Base-by-base conservation (phyloP, 768 basidiomycete genomes). In the Suillus bovinus region DNA sequence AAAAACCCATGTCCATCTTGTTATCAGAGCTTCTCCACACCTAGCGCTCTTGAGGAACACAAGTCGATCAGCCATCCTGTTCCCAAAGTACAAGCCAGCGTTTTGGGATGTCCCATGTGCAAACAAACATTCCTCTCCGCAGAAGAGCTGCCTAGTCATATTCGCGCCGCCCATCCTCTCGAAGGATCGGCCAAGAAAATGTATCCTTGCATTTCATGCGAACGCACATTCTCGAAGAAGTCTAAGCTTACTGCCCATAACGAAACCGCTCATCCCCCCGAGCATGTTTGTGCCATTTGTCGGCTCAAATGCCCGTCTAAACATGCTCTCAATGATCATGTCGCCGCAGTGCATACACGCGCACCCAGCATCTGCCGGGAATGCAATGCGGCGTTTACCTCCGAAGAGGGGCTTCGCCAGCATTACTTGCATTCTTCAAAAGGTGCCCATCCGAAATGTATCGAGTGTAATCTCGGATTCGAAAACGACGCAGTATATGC, bases 401-500 rank as follows among this genome's bases (percentile, higher is more conserved):
- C 72, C 42, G 73, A 79, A 54, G 79, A 78, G 13, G 72, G 74
- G 3, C 72, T 82, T 3, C 64, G 71, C 22, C 63, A 67, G 3
- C 82, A 84, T 61, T 82, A 81, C 65, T 71, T 66, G 49, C 69
- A 75, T 5, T 77, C 80, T 4, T 50, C 70, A 9, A 68, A 68
- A 46, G 67, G 70, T 20, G 17, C 71, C 13, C 82, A 83, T 38
- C 79, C 80, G 1, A 66, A 67, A 5, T 81, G 80, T 62, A 55
- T 62, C 20, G 58, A 58, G 39, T 81, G 80, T 50, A 39, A 60
- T 20, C 34, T 67, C 3, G 78, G 77, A 39, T 81, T 80, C 46
- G 74, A 76, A 63, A 71, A 76, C 62, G 63, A 70, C 9, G 65
- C 59, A 17, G 44, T 57, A 3, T 76, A 73, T 60, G 42, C 60